phyloP scores from a whole-genome alignment of 176 grass and related monocot species.

The Zea luxurians region DNA sequence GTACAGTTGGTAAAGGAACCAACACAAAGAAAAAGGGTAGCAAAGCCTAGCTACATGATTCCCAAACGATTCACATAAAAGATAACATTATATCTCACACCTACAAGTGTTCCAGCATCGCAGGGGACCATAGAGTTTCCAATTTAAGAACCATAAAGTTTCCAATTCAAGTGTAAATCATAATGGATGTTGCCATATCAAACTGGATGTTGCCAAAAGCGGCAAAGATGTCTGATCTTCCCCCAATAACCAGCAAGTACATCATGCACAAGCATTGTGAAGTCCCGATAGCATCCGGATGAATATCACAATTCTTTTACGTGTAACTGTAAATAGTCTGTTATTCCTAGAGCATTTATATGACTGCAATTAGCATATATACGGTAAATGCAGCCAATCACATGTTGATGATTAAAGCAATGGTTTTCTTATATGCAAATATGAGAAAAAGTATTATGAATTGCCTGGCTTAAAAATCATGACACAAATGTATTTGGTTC shows the following conservation, averaged over 20 bases:
- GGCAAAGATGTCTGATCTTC: neutral
- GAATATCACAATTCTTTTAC: neutral
- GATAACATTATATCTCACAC: neutral
- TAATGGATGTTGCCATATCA: neutral
- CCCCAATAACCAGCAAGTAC: neutral
- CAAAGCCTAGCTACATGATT: neutral
- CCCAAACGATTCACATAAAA: no score
- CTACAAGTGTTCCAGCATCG: neutral
- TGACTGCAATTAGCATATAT: neutral
- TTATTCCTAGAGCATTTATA: constrained; percentile 13
- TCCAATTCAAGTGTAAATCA: neutral
- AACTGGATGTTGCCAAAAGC: neutral
- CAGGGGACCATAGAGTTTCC: neutral
- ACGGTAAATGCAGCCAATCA: constrained; percentile 1
- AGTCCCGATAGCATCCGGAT: constrained; percentile 10
- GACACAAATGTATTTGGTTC: neutral
- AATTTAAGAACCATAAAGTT: neutral
- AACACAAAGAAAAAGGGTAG: neutral
- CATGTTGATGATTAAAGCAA: constrained; percentile 2
- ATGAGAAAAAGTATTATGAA: neutral
- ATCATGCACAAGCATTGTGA: neutral
- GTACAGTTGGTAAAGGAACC: neutral
- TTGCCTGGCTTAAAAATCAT: neutral
- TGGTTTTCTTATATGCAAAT: constrained; percentile 20
- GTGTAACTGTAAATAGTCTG: constrained; percentile 7